Conservation (phyloP, 2,329 filamentous ascomycete species). For the Aaosphaeria arxii region DNA sequence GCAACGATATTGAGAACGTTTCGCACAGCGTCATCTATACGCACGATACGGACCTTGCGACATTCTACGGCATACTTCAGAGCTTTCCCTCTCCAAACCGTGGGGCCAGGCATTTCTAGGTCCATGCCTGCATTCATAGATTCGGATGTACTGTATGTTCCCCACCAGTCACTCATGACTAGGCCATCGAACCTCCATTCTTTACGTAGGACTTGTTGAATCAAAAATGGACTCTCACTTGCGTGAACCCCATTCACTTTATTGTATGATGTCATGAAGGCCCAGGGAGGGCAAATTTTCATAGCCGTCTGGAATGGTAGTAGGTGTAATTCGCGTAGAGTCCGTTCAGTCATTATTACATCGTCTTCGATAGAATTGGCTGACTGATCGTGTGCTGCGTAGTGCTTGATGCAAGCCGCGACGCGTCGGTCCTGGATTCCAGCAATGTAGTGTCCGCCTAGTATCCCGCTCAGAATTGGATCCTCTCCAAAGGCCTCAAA, state of each 20-base stretch:
- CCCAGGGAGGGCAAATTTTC: constrained; percentile 63
- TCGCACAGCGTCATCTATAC: constrained; percentile 45
- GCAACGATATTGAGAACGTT: constrained; percentile 59
- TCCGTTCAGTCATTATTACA: neutral
- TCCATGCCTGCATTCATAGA: constrained; percentile 36
- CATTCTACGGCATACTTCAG: constrained; percentile 28
- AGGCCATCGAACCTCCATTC: constrained; percentile 73
- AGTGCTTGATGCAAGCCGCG: neutral
- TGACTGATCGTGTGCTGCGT: neutral
- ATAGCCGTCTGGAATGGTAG: constrained; percentile 62
- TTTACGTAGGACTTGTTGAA: constrained; percentile 65
- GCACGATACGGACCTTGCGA: constrained; percentile 58
- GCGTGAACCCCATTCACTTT: constrained; percentile 69
- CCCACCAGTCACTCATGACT: constrained; percentile 63
- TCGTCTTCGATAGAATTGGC: neutral
- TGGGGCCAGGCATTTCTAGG: constrained; percentile 34
- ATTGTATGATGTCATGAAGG: constrained; percentile 73
- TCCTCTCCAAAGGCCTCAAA: constrained; percentile 70
- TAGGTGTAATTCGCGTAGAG: neutral
- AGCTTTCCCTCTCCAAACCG: neutral
- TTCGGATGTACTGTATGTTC: constrained; percentile 33
- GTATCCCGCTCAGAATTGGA: constrained; percentile 65
- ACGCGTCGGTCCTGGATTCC: neutral
- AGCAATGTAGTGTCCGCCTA: constrained; percentile 53
- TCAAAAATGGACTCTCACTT: constrained; percentile 61